Evolutionary conservation across 257 asterid species (phyloP), one percentile per base, ranked within the genome.

Genomic region (Forsythia suspensa): DNA sequence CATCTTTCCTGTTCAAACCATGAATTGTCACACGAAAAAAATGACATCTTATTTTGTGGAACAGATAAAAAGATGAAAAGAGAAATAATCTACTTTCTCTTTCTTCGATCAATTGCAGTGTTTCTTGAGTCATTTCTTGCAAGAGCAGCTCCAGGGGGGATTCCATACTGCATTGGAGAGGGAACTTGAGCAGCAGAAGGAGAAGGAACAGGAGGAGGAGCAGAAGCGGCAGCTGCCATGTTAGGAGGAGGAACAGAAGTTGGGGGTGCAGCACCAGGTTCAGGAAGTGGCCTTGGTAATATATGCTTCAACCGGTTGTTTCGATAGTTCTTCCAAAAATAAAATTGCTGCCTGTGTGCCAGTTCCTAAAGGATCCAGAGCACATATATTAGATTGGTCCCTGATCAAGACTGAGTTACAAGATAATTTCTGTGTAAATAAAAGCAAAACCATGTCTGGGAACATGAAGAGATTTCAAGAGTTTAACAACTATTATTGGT

Each of bases 311-410:
- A 86, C 79, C 95, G 89, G 73, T 94, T 96, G 87, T 89, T 91
- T 89, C 97, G 84, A 75, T 94, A 91, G 82, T 85, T 92, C 94
- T 96, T 96, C 99, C 99, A 96, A 63, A 85, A 92, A 84, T 89
- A 91, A 82, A 96, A 96, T 76, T 96, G 97, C 81, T 96, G 98
- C 85, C 97, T 89, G 73, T 96, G 99, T 21, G 99, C 96, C 91
- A 96, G 71, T 87, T 94, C 98, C 98, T 96, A 82, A 76, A 87
- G 77, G 39, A 15, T 37, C 73, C 75, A 70, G 37, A 74, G 72
- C 71, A 86, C 34, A 81, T 40, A 15, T 51, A 74, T 48, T n/a
- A 48, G 40, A 81, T 87, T 20, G 84, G 77, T 73, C 20, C n/a
- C 37, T 12, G 72, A 55, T 43, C 46, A 66, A 79, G 77, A 84